Evolutionary conservation across 495 filamentous ascomycete genomes (phyloP).

Genomic region (Aspergillus haitiensis): DNA sequence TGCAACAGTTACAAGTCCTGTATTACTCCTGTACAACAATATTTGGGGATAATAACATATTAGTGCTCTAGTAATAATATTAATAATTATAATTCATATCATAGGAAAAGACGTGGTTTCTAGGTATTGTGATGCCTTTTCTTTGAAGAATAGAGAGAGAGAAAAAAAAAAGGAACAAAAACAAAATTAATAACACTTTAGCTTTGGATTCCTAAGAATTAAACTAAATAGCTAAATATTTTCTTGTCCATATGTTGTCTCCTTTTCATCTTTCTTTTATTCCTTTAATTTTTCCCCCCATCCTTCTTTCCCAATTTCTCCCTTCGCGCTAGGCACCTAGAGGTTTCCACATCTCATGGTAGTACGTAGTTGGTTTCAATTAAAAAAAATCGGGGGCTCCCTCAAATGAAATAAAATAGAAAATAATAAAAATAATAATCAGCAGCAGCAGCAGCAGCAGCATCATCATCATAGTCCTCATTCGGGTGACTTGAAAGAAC

Average conservation of each 20-base stretch:
- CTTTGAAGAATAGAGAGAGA: no score
- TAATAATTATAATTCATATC: no score
- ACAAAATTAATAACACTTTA: no score
- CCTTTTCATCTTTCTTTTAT: neutral
- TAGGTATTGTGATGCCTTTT: no score
- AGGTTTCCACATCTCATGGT: neutral
- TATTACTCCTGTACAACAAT: neutral
- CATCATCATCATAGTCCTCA: no score
- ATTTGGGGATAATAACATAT: neutral
- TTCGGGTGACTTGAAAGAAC: neutral
- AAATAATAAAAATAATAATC: neutral
- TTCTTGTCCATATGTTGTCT: neutral
- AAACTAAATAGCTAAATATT: neutral
- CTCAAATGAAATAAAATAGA: neutral
- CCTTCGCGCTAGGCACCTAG: neutral
- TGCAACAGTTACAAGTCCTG: no score
- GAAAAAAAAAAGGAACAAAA: no score
- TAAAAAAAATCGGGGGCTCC: neutral
- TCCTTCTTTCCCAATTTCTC: neutral
- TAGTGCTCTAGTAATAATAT: no score
- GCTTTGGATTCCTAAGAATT: no score
- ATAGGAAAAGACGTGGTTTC: no score
- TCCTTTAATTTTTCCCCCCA: neutral
- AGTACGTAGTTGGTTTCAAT: constrained; percentile 1
- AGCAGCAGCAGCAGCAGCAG: no score